Conservation (phyloP, 2,329 filamentous ascomycete genomes). For the Madurella fahalii region DNA sequence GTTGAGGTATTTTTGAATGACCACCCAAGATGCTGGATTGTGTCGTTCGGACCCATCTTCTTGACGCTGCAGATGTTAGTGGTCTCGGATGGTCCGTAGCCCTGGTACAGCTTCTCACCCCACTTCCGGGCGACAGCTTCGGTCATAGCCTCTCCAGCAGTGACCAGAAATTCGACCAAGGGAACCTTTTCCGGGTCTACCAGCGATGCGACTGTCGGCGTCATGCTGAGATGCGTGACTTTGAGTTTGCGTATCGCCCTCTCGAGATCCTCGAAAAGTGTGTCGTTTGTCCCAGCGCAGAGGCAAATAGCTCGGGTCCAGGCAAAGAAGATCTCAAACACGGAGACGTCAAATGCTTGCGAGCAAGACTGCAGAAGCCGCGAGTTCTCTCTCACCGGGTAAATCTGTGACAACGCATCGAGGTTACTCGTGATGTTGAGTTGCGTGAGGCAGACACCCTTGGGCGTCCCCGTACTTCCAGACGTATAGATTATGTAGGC, state of each 20-base stretch:
- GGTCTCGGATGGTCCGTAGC: conserved; percentile 80
- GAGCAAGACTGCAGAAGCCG: conserved; percentile 79
- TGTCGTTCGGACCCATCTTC: conserved; percentile 53
- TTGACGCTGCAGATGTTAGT: conserved; percentile 84
- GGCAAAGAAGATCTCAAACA: conserved; percentile 86
- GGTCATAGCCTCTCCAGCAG: conserved; percentile 76
- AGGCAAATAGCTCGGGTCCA: conserved; percentile 76
- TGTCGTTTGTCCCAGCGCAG: conserved; percentile 70
- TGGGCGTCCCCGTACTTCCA: conserved; percentile 75
- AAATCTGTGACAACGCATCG: conserved; percentile 60
- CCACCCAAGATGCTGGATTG: conserved; percentile 71
- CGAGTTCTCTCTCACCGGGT: conserved; percentile 52
- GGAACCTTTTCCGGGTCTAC: conserved; percentile 66
- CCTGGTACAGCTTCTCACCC: conserved; percentile 69
- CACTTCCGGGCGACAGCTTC: conserved; percentile 66
- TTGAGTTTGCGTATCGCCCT: conserved; percentile 56
- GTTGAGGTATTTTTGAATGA: conserved; percentile 72
- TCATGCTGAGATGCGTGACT: conserved; percentile 79
- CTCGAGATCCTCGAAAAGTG: conserved; percentile 69
- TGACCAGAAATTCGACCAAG: conserved; percentile 69
- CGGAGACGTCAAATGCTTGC: conserved; percentile 80
- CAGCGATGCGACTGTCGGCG: conserved; percentile 78
- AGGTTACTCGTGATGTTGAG: conserved; percentile 73
- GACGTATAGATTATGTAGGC: conserved; percentile 82
- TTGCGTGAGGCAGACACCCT: conserved; percentile 75